phyloP scores from a whole-genome alignment of 805 yeast species.

The Lipomyces spencermartinsiae region DNA sequence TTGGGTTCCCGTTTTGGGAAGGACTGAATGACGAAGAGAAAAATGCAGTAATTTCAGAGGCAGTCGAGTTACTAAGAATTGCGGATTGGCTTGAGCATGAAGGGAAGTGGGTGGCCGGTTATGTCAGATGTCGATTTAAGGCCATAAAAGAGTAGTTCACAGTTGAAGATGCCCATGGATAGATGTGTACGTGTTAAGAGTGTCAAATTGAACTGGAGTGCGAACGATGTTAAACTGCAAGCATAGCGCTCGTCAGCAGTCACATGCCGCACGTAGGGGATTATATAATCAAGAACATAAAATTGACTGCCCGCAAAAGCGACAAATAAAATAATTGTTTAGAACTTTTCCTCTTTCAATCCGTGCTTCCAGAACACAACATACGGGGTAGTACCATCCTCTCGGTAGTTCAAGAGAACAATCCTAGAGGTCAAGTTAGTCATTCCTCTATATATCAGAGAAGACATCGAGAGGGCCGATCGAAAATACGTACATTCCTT shows the following conservation, averaged over 20 bases:
- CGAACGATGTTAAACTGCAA: neutral
- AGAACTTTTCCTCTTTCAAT: conserved; percentile 85
- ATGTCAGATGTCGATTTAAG: conserved; percentile 37
- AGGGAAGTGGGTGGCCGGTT: conserved; percentile 37
- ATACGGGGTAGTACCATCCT: conserved; percentile 98
- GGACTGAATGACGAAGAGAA: conserved; percentile 31
- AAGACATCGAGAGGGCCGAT: neutral
- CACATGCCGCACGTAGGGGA: neutral
- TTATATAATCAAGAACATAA: neutral
- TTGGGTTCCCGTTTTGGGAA: conserved; percentile 40
- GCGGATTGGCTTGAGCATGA: conserved; percentile 29
- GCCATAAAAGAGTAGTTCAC: conserved; percentile 27
- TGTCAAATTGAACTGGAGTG: neutral
- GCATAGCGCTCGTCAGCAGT: neutral
- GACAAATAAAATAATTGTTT: conserved; percentile 46
- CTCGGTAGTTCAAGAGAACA: conserved; percentile 98
- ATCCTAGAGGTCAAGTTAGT: conserved; percentile 45
- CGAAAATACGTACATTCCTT: conserved; percentile 68
- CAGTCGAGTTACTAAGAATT: conserved; percentile 28
- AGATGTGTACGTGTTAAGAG: neutral
- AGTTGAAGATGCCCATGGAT: neutral
- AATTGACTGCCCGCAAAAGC: neutral
- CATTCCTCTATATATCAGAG: neutral
- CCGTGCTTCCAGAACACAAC: conserved; percentile 99
- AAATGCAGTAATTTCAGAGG: conserved; percentile 27